Conservation (phyloP, 2,329 filamentous ascomycete species). For the Davidsoniella neocaledoniae region DNA sequence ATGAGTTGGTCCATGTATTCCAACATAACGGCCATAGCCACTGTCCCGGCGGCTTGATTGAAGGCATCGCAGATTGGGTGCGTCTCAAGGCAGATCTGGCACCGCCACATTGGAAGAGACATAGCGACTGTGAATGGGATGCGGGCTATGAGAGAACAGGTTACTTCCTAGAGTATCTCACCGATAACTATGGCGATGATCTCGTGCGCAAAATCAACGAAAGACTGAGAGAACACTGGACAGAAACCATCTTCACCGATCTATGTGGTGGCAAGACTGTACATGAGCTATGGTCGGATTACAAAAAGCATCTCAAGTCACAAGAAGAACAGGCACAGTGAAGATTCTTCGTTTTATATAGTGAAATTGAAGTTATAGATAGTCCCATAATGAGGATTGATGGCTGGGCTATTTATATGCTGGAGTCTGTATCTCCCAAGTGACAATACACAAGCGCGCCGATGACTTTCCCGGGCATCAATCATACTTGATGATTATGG, state of each 20-base stretch:
- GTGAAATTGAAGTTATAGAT: neutral
- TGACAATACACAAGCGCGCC: too few relatives aligned
- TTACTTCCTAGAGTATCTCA: conserved; percentile 79
- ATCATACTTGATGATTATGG: too few relatives aligned
- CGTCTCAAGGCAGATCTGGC: conserved; percentile 54
- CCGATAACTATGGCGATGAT: conserved; percentile 43
- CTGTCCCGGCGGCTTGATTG: conserved; percentile 62
- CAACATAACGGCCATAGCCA: conserved; percentile 53
- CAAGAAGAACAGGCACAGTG: neutral
- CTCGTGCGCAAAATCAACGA: conserved; percentile 50
- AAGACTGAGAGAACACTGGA: conserved; percentile 41
- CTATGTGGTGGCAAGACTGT: conserved; percentile 47
- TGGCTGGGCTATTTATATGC: too few relatives aligned
- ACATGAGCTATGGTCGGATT: conserved; percentile 45
- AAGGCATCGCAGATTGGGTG: conserved; percentile 90
- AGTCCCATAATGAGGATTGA: too few relatives aligned
- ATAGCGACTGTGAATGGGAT: conserved; percentile 53
- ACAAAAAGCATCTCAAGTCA: neutral
- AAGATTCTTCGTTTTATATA: neutral
- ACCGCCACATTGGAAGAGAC: conserved; percentile 69
- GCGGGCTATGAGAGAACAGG: conserved; percentile 79
- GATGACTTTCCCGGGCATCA: too few relatives aligned
- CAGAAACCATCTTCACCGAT: conserved; percentile 43
- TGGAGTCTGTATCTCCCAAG: too few relatives aligned
- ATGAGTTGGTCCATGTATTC: conserved; percentile 91